These are phyloP conservation scores for Trametes gibbosa DNA, from an alignment of 768 basidiomycete species.

Conservation along the genomic window DNA sequence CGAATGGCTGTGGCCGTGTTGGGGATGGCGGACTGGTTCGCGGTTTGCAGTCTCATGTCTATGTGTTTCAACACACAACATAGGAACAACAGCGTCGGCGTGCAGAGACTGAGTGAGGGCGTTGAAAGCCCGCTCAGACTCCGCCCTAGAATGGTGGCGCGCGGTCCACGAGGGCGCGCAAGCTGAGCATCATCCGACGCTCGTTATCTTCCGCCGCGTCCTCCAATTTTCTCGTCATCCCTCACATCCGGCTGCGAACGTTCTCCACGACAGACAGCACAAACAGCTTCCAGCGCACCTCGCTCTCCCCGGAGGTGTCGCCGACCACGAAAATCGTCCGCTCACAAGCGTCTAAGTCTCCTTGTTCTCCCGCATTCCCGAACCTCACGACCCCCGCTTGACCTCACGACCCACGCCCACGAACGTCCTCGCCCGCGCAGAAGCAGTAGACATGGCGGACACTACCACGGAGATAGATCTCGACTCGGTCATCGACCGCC, in stretches of 20 bases:
- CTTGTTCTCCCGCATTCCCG: slow-evolving; percentile 19
- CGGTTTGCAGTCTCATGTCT: background rate
- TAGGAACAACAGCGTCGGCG: no score
- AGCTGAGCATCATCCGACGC: slow-evolving; percentile 28
- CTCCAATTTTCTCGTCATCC: slow-evolving; percentile 36
- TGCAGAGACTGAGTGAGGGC: background rate
- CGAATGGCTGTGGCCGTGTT: no score
- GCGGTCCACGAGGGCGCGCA: slow-evolving; percentile 15
- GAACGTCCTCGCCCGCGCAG: slow-evolving; percentile 6
- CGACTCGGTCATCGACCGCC: slow-evolving; percentile 98
- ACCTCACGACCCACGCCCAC: slow-evolving; percentile 23
- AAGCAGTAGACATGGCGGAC: slow-evolving; percentile 59
- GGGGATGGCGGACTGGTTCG: background rate
- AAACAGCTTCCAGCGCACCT: slow-evolving; percentile 9
- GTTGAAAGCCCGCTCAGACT: slow-evolving; percentile 22
- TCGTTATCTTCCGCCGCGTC: slow-evolving; percentile 37
- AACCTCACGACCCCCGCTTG: slow-evolving; percentile 20
- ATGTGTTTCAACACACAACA: background rate
- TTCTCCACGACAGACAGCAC: slow-evolving; percentile 10
- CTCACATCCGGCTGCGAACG: slow-evolving; percentile 32
- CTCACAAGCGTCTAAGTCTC: slow-evolving; percentile 19
- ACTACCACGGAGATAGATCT: slow-evolving; percentile 92
- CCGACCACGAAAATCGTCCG: slow-evolving; percentile 15
- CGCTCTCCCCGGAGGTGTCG: slow-evolving; percentile 1
- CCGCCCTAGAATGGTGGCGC: slow-evolving; percentile 26